phyloP scores from a whole-genome alignment of 2,329 filamentous ascomycete genomes.

The Metarhizium guizhouense region DNA sequence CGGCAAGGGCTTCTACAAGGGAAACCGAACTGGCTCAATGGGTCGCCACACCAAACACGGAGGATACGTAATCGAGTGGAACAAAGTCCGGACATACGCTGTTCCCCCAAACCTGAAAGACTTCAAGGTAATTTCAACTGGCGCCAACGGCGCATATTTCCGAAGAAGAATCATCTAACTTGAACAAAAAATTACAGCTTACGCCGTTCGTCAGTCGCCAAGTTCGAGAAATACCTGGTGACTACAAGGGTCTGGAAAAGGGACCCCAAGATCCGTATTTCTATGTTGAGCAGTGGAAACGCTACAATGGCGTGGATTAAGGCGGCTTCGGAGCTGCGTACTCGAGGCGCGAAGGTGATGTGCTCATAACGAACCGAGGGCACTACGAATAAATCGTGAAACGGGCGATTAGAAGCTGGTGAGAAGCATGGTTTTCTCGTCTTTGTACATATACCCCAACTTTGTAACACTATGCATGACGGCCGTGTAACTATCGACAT shows the following conservation, averaged over 20 bases:
- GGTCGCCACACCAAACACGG: slow-evolving; percentile 77
- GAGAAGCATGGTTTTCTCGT: slow-evolving; percentile 9
- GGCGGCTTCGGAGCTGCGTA: not conserved
- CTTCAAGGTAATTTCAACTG: slow-evolving; percentile 54
- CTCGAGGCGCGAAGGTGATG: slow-evolving; percentile 3
- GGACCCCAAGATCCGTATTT: slow-evolving; percentile 53
- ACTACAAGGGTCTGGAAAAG: slow-evolving; percentile 40
- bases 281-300: slow-evolving; percentile 60
- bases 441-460: slow-evolving; percentile 21
- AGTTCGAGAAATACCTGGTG: slow-evolving; percentile 42
- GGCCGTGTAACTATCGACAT: not conserved
- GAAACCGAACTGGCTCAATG: slow-evolving; percentile 80
- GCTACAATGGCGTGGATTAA: slow-evolving; percentile 54
- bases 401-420: not conserved
- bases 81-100: slow-evolving; percentile 84
- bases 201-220: slow-evolving; percentile 67
- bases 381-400: not conserved
- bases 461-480: slow-evolving; percentile 22
- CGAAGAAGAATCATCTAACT: slow-evolving; percentile 9
- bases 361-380: not conserved
- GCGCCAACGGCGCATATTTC: not conserved
- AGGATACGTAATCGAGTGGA: slow-evolving; percentile 74
- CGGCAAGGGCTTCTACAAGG: slow-evolving; percentile 94
- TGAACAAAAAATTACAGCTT: slow-evolving; percentile 40
- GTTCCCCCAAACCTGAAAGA: slow-evolving; percentile 57